Base-by-base conservation (phyloP, 208 protist species). In the Wallacemonas sp. region DNA sequence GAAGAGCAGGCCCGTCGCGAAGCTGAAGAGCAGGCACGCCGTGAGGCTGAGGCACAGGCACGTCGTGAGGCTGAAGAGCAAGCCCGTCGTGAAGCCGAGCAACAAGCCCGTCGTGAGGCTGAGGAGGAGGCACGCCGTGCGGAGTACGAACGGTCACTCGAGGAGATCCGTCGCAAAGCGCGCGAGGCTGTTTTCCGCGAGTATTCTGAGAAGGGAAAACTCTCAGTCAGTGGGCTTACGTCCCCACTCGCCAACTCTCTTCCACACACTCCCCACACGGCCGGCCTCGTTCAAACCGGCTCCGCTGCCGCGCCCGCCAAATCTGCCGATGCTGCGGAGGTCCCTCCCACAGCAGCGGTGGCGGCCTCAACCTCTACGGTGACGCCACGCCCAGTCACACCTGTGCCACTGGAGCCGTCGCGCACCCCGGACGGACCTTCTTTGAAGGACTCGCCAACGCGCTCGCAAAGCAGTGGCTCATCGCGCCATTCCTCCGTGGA, bases 141-240 rank as follows among this genome's bases (percentile, higher is more conserved):
- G n/a, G n/a, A n/a, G n/a, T n/a, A n/a, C n/a, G n/a, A n/a, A n/a
- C n/a, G n/a, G n/a, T n/a, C n/a, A n/a, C n/a, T n/a, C n/a, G 66
- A 53, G 38, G 15, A 63, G 32, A 42, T 54, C n/a, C 65, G 60
- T 19, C 41, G 29, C 4, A 8, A 54, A 44, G 45, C 45, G 2
- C 72, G 71, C 13, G 78, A 80, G 32, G 67, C 58, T 10, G 73
- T 87, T 8, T 64, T 83, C 39, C 50, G 50, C 15, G 78, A 84
- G 52, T 78, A 73, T 19, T 66, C 70, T 1, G 66, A 54, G n/a
- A 84, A 83, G 55, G 60, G 60, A 9, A 44, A 21, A 13, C 17
- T 41, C 33, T 63, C 29, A 76, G 67, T 48, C 36, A 66, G 38
- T n/a, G 45, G 26, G 4, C 6, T 53, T 19, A 32, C 45, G 0